These are phyloP conservation scores for Parsonsia alboflavescens DNA, from an alignment of 257 asterid genomes.

Conservation along the genomic window DNA sequence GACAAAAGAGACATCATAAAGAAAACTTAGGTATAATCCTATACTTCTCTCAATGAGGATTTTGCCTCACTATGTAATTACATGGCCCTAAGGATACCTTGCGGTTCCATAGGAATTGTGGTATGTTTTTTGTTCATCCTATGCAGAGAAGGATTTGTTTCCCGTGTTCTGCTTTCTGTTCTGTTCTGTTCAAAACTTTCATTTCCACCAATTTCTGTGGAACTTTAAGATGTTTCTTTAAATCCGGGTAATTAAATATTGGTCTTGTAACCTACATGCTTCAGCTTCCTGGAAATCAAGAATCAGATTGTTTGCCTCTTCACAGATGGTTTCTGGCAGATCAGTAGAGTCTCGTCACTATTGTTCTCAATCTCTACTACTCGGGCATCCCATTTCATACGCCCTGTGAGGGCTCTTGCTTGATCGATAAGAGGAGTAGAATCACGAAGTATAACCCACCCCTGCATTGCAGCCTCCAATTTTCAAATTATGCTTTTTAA, in stretches of 20 bases:
- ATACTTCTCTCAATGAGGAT: constrained; percentile 29
- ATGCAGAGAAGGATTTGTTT: constrained; percentile 16
- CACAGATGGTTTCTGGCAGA: constrained; percentile 91
- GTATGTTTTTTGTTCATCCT: constrained; percentile 15
- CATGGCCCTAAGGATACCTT: constrained; percentile 63
- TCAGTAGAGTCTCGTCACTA: constrained; percentile 76
- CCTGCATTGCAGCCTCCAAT: constrained; percentile 44
- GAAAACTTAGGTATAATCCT: constrained; percentile 31
- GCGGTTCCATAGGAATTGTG: constrained; percentile 57
- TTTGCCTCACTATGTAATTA: constrained; percentile 34
- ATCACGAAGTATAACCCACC: constrained; percentile 89
- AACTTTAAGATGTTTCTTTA: constrained; percentile 28
- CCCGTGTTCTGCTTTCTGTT: constrained; percentile 22
- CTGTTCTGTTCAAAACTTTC: constrained; percentile 35
- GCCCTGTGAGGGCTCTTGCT: constrained; percentile 72
- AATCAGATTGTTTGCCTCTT: constrained; percentile 63
- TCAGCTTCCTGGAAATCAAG: constrained; percentile 15
- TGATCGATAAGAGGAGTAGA: constrained; percentile 54
- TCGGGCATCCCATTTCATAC: constrained; percentile 95
- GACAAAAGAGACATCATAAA: constrained; percentile 30
- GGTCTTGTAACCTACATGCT: constrained; percentile 35
- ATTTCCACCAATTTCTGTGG: constrained; percentile 29
- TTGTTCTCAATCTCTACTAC: constrained; percentile 81
- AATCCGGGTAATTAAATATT: constrained; percentile 32
- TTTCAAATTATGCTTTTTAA: constrained; percentile 4